Percentiles rank a stretch among this genome's conserved stretches.
These are phyloP conservation scores for Firmiana major DNA, from an alignment of 345 rosid genomes.

Conservation along the genomic window DNA sequence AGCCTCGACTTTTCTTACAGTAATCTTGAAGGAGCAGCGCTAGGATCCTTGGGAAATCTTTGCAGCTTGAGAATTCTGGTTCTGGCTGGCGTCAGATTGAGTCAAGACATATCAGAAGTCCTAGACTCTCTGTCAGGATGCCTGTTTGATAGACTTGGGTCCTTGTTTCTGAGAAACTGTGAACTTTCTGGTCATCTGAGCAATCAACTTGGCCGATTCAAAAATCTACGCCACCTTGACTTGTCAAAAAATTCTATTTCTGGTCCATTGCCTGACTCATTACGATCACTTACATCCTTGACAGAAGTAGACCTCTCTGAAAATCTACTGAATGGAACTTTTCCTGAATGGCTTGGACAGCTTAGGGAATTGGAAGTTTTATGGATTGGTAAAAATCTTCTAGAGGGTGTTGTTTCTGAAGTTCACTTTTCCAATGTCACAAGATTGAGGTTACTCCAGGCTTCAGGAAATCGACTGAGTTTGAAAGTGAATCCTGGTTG, in stretches of 20 bases:
- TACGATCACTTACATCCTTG: slow-evolving; percentile 14
- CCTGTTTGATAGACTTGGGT: not conserved
- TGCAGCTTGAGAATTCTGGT: slow-evolving; percentile 2
- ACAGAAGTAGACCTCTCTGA: not conserved
- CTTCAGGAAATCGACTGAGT: not conserved
- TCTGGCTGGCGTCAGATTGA: not conserved
- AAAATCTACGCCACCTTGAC: not conserved
- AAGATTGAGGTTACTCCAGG: slow-evolving; percentile 6
- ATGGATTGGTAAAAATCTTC: slow-evolving; percentile 6
- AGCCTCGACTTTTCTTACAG: not conserved
- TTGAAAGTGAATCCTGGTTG: slow-evolving; percentile 6
- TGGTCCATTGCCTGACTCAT: slow-evolving; percentile 16
- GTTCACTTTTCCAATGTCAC: slow-evolving; percentile 27
- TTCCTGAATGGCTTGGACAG: slow-evolving; percentile 16
- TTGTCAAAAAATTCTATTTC: slow-evolving; percentile 13
- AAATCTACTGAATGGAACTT: slow-evolving; percentile 18
- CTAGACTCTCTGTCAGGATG: slow-evolving; percentile 2
- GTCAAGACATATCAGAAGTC: not conserved
- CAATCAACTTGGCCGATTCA: slow-evolving; percentile 13
- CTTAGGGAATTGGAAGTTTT: not conserved
- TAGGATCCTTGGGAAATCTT: not conserved
- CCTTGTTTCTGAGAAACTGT: not conserved
- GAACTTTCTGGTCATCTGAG: slow-evolving; percentile 13
- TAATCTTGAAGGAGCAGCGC: not conserved
- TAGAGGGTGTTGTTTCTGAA: slow-evolving; percentile 24